Percentiles rank a stretch among this genome's conserved stretches.
Evolutionary conservation across 1,284 basidiomycete genomes (phyloP).

Genomic region (Moniliella sp.): DNA sequence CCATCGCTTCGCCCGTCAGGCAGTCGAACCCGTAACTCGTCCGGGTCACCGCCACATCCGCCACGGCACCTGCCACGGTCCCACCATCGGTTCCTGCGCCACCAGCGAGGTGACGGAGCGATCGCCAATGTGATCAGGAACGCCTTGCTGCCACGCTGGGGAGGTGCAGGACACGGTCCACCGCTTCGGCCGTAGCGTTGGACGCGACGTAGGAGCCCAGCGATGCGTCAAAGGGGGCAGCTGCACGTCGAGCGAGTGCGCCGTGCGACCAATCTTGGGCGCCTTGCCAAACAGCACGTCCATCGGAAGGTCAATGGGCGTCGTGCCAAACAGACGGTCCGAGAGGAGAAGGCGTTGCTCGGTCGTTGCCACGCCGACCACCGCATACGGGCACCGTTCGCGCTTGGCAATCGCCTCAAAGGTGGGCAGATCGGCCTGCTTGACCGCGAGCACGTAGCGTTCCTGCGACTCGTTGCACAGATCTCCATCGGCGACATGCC

Average conservation of each 20-base stretch:
- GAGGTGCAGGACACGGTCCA: constrained; percentile 62
- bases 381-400: constrained; percentile 74
- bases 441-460: constrained; percentile 62
- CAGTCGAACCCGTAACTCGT: constrained; percentile 72
- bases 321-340: constrained; percentile 56
- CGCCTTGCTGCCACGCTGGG: constrained; percentile 80
- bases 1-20: constrained; percentile 70
- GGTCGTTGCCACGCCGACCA: constrained; percentile 66
- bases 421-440: constrained; percentile 12
- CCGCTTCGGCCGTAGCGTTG: constrained; percentile 40
- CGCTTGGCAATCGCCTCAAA: constrained; percentile 63
- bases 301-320: constrained; percentile 77
- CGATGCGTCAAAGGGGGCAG: constrained; percentile 47
- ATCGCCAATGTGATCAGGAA: constrained; percentile 98
- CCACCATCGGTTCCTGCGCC: constrained; percentile 92
- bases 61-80: constrained; percentile 90
- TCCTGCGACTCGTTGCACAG: constrained; percentile 98
- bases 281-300: constrained; percentile 87
- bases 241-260: constrained; percentile 40
- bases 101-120: constrained; percentile 81
- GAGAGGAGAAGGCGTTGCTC: constrained; percentile 62
- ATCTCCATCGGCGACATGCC: constrained; percentile 98
- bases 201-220: constrained; percentile 45
- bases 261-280: constrained; percentile 65
- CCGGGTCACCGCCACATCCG: constrained; percentile 86